Percentiles rank a stretch among this genome's conserved stretches.
phyloP scores from a whole-genome alignment of 1,139 yeast genomes.

The Candida pseudocylindracea region DNA sequence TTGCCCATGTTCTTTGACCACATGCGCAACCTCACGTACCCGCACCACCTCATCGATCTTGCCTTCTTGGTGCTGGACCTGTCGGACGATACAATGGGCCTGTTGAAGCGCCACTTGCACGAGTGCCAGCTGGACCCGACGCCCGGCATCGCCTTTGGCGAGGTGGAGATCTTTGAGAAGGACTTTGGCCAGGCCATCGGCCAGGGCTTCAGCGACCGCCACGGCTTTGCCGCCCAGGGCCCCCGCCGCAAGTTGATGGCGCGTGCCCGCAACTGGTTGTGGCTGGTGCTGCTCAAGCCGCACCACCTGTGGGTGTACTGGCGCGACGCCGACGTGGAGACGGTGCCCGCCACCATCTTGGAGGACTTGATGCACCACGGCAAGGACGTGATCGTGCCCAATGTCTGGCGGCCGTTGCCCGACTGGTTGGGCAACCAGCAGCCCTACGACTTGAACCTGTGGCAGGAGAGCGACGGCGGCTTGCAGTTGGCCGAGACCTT shows the following conservation, averaged over 20 bases:
- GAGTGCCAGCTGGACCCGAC: slow-evolving; percentile 5
- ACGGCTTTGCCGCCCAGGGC: slow-evolving; percentile 31
- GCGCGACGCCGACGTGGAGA: slow-evolving; percentile 33
- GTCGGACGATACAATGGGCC: slow-evolving; percentile 1
- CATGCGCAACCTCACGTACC: slow-evolving; percentile 32
- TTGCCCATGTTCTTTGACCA: slow-evolving; percentile 39
- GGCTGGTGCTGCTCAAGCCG: slow-evolving; percentile 27
- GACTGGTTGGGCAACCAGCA: slow-evolving; percentile 81
- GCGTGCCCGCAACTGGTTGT: slow-evolving; percentile 29
- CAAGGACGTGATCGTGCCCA: slow-evolving; percentile 44
- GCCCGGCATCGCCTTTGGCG: slow-evolving; percentile 22
- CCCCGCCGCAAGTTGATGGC: slow-evolving; percentile 32
- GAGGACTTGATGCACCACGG: slow-evolving; percentile 33
- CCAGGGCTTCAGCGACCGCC: slow-evolving; percentile 27
- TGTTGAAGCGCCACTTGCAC: neutral
- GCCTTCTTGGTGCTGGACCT: slow-evolving; percentile 31
- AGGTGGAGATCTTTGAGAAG: slow-evolving; percentile 29
- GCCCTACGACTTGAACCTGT: slow-evolving; percentile 76
- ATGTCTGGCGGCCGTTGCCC: slow-evolving; percentile 68
- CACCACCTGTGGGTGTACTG: slow-evolving; percentile 30
- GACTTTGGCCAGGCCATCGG: slow-evolving; percentile 31
- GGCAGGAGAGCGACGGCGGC: slow-evolving; percentile 81
- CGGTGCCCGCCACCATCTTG: slow-evolving; percentile 24
- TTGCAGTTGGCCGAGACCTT: slow-evolving; percentile 52
- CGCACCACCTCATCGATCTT: slow-evolving; percentile 31